Base-by-base conservation (phyloP, 352 stramenopile species). In the Pythium grandisporangium region DNA sequence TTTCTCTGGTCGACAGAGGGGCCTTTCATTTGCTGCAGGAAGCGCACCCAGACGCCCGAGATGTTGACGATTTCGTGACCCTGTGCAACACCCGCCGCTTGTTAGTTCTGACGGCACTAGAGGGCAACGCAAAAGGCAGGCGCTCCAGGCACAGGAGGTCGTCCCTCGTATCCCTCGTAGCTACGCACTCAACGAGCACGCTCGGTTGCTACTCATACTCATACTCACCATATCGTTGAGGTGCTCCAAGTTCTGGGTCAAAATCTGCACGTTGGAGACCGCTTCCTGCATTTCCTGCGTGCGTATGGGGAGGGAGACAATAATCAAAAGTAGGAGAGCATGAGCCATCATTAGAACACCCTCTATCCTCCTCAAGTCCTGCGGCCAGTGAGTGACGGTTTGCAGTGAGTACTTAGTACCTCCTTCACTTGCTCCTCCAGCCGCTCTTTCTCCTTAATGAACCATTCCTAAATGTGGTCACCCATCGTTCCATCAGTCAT, bases 241-340 rank as follows among this genome's bases (percentile, higher is more conserved):
- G 37, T 90, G 77, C 39, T 87, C 77, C 37, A 90, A 57, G 33
- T 87, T 87, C 45, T 87, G 77, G 46, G 72, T 84, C 23, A 87
- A 47, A 41, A 86, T 90, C 38, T 90, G 70, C 19, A 86, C 66
- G 39, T 87, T 87, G n/a, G 73, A 85, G 23, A 84, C 65, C 4
- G 73, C 74, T 49, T 87, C 77, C 45, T 90, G 74, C 56, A 87
- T 76, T 40, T 74, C 69, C 76, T 89, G 32, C n/a, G n/a, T n/a
- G n/a, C n/a, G n/a, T n/a, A n/a, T n/a, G n/a, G n/a, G n/a, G n/a
- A n/a, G n/a, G n/a, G n/a, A n/a, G n/a, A n/a, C n/a, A n/a, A n/a
- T n/a, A n/a, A n/a, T n/a, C n/a, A n/a, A n/a, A n/a, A n/a, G n/a
- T n/a, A n/a, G n/a, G n/a, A n/a, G n/a, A n/a, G n/a, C n/a, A n/a